A percentile compares a stretch with the other conserved stretches of the same genome.
Evolutionary conservation across 192 early-diverging fungal species (phyloP).

Genomic region (Umbelopsis sp.): DNA sequence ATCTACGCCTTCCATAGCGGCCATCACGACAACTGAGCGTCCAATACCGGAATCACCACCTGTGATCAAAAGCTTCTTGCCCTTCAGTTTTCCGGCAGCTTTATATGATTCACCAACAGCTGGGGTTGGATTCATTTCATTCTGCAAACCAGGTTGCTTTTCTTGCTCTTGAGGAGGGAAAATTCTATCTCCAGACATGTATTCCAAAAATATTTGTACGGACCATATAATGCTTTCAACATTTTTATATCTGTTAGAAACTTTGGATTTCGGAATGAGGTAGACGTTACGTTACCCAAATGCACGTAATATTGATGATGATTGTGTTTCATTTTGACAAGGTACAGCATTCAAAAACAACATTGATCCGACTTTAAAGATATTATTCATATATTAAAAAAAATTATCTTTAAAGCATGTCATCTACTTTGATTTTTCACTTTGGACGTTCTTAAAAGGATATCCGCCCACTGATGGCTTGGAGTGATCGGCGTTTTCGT

Average conservation of each 20-base stretch:
- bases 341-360: no score
- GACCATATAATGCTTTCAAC: no score
- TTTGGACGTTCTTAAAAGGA: conserved; percentile 19
- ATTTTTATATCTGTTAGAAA: not conserved
- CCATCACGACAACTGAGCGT: conserved; percentile 45
- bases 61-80: conserved; percentile 46
- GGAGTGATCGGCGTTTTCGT: not conserved
- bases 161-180: not conserved
- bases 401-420: not conserved
- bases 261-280: not conserved
- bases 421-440: not conserved
- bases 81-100: conserved; percentile 39
- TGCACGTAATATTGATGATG: not conserved
- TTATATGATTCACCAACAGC: conserved; percentile 33
- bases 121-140: conserved; percentile 39
- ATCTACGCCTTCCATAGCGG: conserved; percentile 43
- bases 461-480: not conserved
- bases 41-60: conserved; percentile 48
- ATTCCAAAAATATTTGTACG: not conserved
- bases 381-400: not conserved
- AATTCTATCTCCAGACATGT: not conserved
- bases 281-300: not conserved
- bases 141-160: conserved; percentile 40
- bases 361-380: no score
- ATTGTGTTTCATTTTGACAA: not conserved